Base-by-base conservation (phyloP, 1,284 basidiomycete species). In the Malassezia sp. region DNA sequence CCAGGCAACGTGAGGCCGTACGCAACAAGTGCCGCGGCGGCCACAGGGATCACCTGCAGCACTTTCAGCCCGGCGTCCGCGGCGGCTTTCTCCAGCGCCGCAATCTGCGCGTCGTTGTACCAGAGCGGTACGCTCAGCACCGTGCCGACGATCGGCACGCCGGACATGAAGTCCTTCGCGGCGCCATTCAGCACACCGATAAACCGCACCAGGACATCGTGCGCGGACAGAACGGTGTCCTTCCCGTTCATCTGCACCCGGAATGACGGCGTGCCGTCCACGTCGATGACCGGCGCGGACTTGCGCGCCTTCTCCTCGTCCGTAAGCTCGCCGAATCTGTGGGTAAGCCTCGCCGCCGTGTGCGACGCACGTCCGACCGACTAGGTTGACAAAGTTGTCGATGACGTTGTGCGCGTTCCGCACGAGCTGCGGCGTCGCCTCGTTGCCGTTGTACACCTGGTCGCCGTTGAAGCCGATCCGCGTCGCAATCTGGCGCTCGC, bases 371-470 rank as follows among this genome's bases (percentile, higher is more conserved):
- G n/a, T n/a, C n/a, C 87, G 87, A 42, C 93, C 91, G 30, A 97
- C 77, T 9, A 96, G 75, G 72, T 95, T 89, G 38, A 90, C 78
- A 77, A 97, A 97, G 9, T 84, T 84, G 40, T 82, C 82, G 64
- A 97, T 90, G 28, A 90, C 93, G 73, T 97, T 97, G 69, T 82
- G 77, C 4, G 84, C 77, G 72, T 97, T 97, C 73, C 95, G 90
- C 23, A 97, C 84, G 38, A 96, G 82, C 70, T 97, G 91, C 9
- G 81, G 83, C 65, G 83, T 87, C 40, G 91, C 91, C 70, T 90
- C 86, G 73, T 88, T 93, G 59, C 91, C 91, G 45, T 93, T 84
- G 75, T 97, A 96, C 30, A 70, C 67, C 56, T 70, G 67, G 50
- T 66, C 65, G 38, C 57, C 89, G 53, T 82, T 81, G 73, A 91